Percentiles rank a stretch among this genome's conserved stretches.
Evolutionary conservation across 805 yeast species (phyloP).

Genomic region (Candida ascalaphidarum): DNA sequence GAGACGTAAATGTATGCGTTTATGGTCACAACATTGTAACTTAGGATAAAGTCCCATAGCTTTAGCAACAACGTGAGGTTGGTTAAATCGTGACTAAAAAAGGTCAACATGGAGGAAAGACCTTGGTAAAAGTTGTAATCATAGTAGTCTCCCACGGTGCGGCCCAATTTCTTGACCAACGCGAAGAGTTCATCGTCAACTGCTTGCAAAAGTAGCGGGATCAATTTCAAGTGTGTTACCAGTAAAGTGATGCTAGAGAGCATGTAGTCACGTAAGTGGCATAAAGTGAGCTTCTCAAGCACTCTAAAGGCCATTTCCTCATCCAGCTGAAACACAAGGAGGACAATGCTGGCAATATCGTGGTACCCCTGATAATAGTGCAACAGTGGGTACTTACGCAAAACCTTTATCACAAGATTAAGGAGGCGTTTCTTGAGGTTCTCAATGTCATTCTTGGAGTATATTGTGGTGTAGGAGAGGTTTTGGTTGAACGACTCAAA

Average conservation of each 20-base stretch:
- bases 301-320: slow-evolving; percentile 30
- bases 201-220: slow-evolving; percentile 50
- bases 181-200: slow-evolving; percentile 40
- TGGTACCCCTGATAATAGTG: slow-evolving; percentile 91
- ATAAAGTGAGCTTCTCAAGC: slow-evolving; percentile 48
- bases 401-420: slow-evolving; percentile 40
- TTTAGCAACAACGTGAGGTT: slow-evolving; percentile 40
- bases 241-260: slow-evolving; percentile 59
- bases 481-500: slow-evolving; percentile 11
- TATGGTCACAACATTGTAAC: slow-evolving; percentile 44
- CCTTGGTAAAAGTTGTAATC: slow-evolving; percentile 44
- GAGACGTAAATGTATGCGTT: slow-evolving; percentile 57
- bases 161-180: slow-evolving; percentile 33
- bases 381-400: slow-evolving; percentile 53
- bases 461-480: slow-evolving; percentile 23
- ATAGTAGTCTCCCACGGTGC: slow-evolving; percentile 15
- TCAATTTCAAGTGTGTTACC: slow-evolving; percentile 52
- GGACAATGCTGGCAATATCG: slow-evolving; percentile 66
- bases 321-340: slow-evolving; percentile 38
- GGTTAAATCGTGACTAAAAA: slow-evolving; percentile 65
- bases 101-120: slow-evolving; percentile 67
- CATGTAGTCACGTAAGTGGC: slow-evolving; percentile 80
- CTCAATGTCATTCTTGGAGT: slow-evolving; percentile 20
- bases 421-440: slow-evolving; percentile 33
- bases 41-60: slow-evolving; percentile 64